Evolutionary conservation across 2,329 filamentous ascomycete genomes (phyloP).

Genomic region (Fusarium virguliforme): DNA sequence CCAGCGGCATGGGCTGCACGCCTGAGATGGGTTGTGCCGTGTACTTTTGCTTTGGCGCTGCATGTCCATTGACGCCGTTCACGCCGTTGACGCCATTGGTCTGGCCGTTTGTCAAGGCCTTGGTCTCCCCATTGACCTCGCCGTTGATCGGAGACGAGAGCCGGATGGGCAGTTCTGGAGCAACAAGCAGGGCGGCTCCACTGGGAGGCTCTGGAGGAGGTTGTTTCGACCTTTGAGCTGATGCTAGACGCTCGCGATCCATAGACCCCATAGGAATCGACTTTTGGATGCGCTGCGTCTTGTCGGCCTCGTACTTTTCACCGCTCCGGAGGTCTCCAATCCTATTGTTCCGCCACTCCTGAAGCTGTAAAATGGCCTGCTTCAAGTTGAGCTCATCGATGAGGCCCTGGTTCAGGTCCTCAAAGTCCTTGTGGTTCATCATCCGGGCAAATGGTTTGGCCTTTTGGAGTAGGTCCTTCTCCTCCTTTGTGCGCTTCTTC

Average conservation of each 20-base stretch:
- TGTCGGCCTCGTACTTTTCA: constrained; percentile 94
- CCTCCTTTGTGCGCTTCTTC: constrained; percentile 97
- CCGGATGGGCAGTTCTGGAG: constrained; percentile 81
- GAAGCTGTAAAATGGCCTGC: constrained; percentile 89
- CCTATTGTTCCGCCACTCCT: constrained; percentile 91
- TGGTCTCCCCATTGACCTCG: constrained; percentile 66
- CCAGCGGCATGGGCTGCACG: constrained; percentile 76
- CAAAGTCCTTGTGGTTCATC: constrained; percentile 95
- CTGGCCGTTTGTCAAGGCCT: constrained; percentile 69
- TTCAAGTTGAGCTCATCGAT: constrained; percentile 93
- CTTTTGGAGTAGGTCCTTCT: constrained; percentile 91
- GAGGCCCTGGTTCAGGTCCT: constrained; percentile 86
- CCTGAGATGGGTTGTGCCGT: constrained; percentile 72
- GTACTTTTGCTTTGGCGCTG: constrained; percentile 65
- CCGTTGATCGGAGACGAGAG: constrained; percentile 57
- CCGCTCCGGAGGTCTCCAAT: constrained; percentile 89
- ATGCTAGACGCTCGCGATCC: constrained; percentile 84
- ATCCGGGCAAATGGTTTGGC: constrained; percentile 96
- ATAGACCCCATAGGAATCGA: constrained; percentile 82
- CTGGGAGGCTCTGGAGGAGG: constrained; percentile 79
- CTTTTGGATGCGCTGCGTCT: constrained; percentile 81
- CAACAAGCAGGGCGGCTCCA: constrained; percentile 82
- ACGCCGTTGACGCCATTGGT: constrained; percentile 64
- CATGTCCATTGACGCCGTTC: constrained; percentile 60
- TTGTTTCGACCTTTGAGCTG: constrained; percentile 78